phyloP scores from a whole-genome alignment of 2,329 filamentous ascomycete species.

The Mariannaea sp. region DNA sequence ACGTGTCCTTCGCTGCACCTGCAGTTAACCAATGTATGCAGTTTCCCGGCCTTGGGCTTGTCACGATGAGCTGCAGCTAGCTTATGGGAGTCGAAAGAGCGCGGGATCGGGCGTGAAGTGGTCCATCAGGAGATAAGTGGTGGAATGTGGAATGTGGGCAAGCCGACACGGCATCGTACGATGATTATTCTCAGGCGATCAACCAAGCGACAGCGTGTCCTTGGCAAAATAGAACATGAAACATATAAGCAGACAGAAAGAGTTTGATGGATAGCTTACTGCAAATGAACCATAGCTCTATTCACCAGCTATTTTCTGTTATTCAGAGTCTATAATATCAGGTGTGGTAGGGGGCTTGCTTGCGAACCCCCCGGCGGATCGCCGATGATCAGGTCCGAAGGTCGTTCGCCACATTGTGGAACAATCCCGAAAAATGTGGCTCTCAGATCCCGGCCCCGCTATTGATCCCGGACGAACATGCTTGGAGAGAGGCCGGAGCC shows the following conservation, averaged over 20 bases:
- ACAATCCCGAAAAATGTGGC: constrained; percentile 3
- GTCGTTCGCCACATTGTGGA: constrained; percentile 10
- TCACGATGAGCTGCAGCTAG: constrained; percentile 4
- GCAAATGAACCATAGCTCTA: too few species aligned
- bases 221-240: neutral
- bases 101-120: constrained; percentile 1
- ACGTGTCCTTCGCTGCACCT: constrained; percentile 11
- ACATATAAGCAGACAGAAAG: neutral
- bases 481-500: constrained; percentile 12
- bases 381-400: constrained; percentile 4
- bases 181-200: constrained; percentile 11
- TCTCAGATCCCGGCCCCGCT: constrained; percentile 12
- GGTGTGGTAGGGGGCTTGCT: too few species aligned
- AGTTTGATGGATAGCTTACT: too few species aligned
- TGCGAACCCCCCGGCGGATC: neutral
- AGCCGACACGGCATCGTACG: constrained; percentile 21
- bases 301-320: neutral
- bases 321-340: neutral
- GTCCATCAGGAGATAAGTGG: constrained; percentile 21
- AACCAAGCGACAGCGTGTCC: constrained; percentile 15
- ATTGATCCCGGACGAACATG: constrained; percentile 5
- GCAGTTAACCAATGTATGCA: neutral
- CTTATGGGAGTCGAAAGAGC: constrained; percentile 10
- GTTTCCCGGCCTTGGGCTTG: constrained; percentile 1
- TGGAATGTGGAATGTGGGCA: constrained; percentile 16